These are phyloP conservation scores for Hansfordia pulvinata DNA, from an alignment of 2,329 filamentous ascomycete species.

Conservation along the genomic window DNA sequence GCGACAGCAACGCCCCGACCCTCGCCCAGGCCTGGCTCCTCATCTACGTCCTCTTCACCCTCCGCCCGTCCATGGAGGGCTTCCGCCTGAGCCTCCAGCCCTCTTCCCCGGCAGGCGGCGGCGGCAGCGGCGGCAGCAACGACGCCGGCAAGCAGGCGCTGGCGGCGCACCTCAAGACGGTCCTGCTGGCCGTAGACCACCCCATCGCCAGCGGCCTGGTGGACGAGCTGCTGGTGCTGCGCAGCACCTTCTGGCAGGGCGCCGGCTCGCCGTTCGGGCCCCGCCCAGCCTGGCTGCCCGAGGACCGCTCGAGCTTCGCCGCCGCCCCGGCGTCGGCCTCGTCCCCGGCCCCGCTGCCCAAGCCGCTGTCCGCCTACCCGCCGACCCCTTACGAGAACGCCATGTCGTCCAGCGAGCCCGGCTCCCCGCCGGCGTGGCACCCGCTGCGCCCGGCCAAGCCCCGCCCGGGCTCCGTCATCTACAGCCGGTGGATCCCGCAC, in stretches of 20 bases:
- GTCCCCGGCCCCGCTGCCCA: conserved; percentile 16
- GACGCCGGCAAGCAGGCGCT: conserved; percentile 18
- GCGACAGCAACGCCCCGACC: not conserved
- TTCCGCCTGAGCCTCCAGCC: conserved; percentile 33
- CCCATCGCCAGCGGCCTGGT: conserved; percentile 19
- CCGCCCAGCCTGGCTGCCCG: conserved; percentile 46
- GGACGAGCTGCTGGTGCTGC: conserved; percentile 26
- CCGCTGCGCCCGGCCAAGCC: conserved; percentile 62
- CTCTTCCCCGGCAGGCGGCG: too few species aligned
- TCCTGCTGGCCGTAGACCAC: conserved; percentile 35
- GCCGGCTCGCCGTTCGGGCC: conserved; percentile 54
- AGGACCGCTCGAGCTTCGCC: conserved; percentile 20
- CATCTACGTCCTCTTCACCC: conserved; percentile 36
- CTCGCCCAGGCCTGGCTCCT: conserved; percentile 36
- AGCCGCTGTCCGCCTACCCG: conserved; percentile 30
- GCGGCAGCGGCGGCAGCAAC: too few species aligned
- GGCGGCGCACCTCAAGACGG: conserved; percentile 25
- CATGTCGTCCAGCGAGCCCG: conserved; percentile 19
- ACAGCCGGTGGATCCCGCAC: conserved; percentile 68
- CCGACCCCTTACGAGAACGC: conserved; percentile 33
- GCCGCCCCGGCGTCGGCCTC: too few species aligned
- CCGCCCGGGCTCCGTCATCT: conserved; percentile 53
- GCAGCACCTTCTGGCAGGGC: conserved; percentile 55
- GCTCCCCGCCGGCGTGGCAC: conserved; percentile 35
- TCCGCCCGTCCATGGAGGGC: conserved; percentile 31